These are phyloP conservation scores for maize (Zea mays) DNA, from an alignment of 176 grass and related monocot species.

Conservation along the genomic window Zm-B73-REFERENCE-NAM-5.0 NC_050101.1:176948001-176948500, in stretches of 20 bases:
- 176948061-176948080: background rate
- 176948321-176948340: no score
- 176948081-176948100: background rate
- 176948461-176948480: background rate
- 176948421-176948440: background rate
- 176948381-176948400: no score
- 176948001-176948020: background rate
- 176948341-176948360: no score
- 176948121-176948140: no score
- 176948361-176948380: no score
- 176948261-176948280: background rate
- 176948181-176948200: no score
- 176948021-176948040: background rate
- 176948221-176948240: no score
- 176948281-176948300: no score
- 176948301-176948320: no score
- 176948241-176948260: slow-evolving; percentile 21
- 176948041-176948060: background rate
- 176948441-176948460: background rate
- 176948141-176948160: no score
- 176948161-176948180: no score
- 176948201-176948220: no score
- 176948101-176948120: slow-evolving; percentile 6
- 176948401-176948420: background rate
- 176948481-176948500: background rate